Conservation (phyloP, 1,139 yeast species). For the Yamadazyma dendronema region DNA sequence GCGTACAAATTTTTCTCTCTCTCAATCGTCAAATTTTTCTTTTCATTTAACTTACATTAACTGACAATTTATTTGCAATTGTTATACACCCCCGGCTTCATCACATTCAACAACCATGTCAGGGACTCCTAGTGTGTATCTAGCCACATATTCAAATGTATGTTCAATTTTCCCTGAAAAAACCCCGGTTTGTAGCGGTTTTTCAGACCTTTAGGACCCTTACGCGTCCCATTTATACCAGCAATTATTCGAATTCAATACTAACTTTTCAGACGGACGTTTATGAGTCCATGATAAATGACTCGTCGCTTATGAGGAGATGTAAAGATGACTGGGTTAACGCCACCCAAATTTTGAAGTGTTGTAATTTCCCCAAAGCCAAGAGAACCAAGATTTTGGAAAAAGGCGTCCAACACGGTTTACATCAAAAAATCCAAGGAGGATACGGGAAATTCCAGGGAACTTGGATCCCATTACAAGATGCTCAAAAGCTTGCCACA, state of each 20-base stretch:
- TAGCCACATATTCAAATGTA: slow-evolving; percentile 29
- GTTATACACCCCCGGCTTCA: slow-evolving; percentile 1
- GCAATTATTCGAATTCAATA: slow-evolving; percentile 8
- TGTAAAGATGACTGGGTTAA: slow-evolving; percentile 92
- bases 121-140: slow-evolving; percentile 24
- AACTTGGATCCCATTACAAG: slow-evolving; percentile 87
- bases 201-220: background rate
- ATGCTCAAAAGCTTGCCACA: slow-evolving; percentile 53
- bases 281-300: slow-evolving; percentile 76
- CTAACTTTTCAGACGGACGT: slow-evolving; percentile 54
- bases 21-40: slow-evolving; percentile 13
- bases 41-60: background rate
- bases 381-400: slow-evolving; percentile 89
- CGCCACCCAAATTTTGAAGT: slow-evolving; percentile 95
- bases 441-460: slow-evolving; percentile 98
- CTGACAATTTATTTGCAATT: slow-evolving; percentile 1
- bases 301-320: slow-evolving; percentile 91
- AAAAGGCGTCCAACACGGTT: slow-evolving; percentile 82
- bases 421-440: slow-evolving; percentile 93
- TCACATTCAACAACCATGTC: slow-evolving; percentile 10
- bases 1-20: slow-evolving; percentile 9
- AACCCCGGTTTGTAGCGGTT: background rate
- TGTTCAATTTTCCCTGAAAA: slow-evolving; percentile 11
- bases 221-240: slow-evolving; percentile 5
- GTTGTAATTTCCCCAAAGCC: slow-evolving; percentile 93